phyloP scores from a whole-genome alignment of 2,329 filamentous ascomycete species.

The Paradendryphiella salina region DNA sequence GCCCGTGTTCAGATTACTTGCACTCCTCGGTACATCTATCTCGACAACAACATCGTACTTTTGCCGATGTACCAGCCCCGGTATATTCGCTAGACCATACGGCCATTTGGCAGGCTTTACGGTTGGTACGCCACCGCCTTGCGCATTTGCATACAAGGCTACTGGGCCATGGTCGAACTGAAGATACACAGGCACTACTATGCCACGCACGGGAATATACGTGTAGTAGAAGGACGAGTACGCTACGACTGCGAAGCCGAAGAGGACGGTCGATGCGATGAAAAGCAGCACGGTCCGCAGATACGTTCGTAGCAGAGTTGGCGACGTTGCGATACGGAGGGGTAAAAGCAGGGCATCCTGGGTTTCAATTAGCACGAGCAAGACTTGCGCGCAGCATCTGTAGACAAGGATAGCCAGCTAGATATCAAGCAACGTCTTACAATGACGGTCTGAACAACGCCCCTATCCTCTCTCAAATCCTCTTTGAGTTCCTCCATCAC shows the following conservation, averaged over 20 bases:
- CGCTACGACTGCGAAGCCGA: constrained; percentile 61
- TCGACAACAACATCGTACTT: constrained; percentile 81
- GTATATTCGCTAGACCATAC: constrained; percentile 57
- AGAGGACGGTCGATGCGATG: constrained; percentile 57
- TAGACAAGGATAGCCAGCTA: too few relatives aligned
- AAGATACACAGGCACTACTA: constrained; percentile 65
- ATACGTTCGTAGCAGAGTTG: constrained; percentile 66
- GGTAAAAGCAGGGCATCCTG: constrained; percentile 60
- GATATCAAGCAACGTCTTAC: constrained; percentile 16
- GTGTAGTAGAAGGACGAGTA: constrained; percentile 70
- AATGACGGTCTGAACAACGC: constrained; percentile 25
- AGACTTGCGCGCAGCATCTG: too few relatives aligned
- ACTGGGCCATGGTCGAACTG: constrained; percentile 59
- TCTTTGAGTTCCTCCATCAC: constrained; percentile 32
- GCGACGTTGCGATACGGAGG: constrained; percentile 61
- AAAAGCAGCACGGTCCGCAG: constrained; percentile 61
- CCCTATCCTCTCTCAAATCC: constrained; percentile 16
- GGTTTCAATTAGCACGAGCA: constrained; percentile 11
- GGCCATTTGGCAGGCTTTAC: constrained; percentile 43
- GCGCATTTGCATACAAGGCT: constrained; percentile 11
- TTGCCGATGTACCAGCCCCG: constrained; percentile 61
- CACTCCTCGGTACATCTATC: constrained; percentile 76
- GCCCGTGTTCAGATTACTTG: constrained; percentile 72
- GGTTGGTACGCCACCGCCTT: background rate
- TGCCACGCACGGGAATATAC: constrained; percentile 68